Evolutionary conservation across 352 stramenopile species (phyloP), one percentile per base, ranked within the genome.

Genomic region (Phytophthora fragariae): DNA sequence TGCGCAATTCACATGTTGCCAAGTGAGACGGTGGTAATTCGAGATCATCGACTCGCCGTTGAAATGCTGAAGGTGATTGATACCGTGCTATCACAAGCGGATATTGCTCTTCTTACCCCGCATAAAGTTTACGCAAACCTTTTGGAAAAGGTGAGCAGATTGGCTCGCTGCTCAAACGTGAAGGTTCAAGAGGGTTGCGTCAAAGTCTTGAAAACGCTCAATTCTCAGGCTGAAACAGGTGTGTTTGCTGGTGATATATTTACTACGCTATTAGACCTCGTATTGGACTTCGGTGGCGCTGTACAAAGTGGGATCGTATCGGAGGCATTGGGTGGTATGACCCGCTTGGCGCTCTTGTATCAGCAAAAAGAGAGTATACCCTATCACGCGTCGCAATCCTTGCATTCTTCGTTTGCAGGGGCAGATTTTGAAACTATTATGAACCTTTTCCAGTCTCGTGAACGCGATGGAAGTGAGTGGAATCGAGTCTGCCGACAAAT

Each of bases 361-460:
- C 65, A 66, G 33, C 46, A 59, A 21, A 67, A 65, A 53, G 6
- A 52, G 57, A 17, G 11, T 44, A n/a, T 21, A 2, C 41, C 46
- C 55, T 47, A n/a, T 14, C 35, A 73, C 15, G 24, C 35, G 62
- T 60, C 35, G 11, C 72, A 70, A 31, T 1, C 57, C 35, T 52
- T 83, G 37, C 57, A 76, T 19, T 27, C 62, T 61, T 73, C 76
- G n/a, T 91, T 91, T 49, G 65, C 70, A 29, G 59, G 54, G 15
- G 54, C 73, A 9, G 84, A 88, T 64, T 90, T 91, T 71, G 78
- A 86, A 58, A 73, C 52, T 53, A 76, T 91, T 59, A 62, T 88
- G 39, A 56, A 50, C 39, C 65, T 81, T 27, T 68, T 91, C 17
- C 68, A 73, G 21, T 69, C 62, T 14, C 61, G 65, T 41, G 72